Conservation (phyloP, 2,329 filamentous ascomycete genomes). For the Diplodia mutila region DNA sequence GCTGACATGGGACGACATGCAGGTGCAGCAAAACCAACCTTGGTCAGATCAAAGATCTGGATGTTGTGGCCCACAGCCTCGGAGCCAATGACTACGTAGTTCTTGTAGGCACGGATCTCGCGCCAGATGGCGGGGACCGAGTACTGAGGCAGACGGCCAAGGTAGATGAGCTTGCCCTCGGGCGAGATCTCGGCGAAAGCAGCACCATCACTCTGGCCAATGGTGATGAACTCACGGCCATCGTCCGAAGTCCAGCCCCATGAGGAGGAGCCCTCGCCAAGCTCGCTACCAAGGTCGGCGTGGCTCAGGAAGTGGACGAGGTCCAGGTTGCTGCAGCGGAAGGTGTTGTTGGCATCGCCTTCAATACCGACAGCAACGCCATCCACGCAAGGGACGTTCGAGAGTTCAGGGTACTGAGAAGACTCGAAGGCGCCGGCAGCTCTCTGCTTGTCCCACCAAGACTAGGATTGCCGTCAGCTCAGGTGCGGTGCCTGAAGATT, state of each 20-base stretch:
- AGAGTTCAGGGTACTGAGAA: constrained; percentile 40
- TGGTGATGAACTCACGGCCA: constrained; percentile 59
- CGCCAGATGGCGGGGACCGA: constrained; percentile 55
- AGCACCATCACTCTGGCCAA: constrained; percentile 59
- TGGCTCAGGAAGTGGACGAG: constrained; percentile 62
- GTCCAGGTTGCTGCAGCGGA: constrained; percentile 52
- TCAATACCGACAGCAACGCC: constrained; percentile 43
- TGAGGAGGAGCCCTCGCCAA: constrained; percentile 50
- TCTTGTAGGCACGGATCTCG: constrained; percentile 53
- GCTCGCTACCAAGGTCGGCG: constrained; percentile 54
- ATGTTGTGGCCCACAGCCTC: constrained; percentile 56
- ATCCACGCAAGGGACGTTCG: constrained; percentile 40
- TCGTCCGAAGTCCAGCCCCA: constrained; percentile 60
- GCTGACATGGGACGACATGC: background rate
- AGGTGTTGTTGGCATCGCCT: constrained; percentile 41
- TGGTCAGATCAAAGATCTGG: constrained; percentile 67
- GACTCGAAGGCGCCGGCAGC: constrained; percentile 41
- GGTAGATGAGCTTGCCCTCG: constrained; percentile 56
- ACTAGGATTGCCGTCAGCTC: constrained; percentile 38
- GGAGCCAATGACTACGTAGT: constrained; percentile 49
- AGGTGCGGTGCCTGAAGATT: background rate
- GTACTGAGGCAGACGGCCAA: constrained; percentile 57
- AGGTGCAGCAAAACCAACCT: constrained; percentile 31
- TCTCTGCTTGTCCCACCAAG: constrained; percentile 42
- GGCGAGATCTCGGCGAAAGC: constrained; percentile 58